A percentile compares a stretch with the other conserved stretches of the same genome.
These are phyloP conservation scores for Neonectria ditissima DNA, from an alignment of 2,329 filamentous ascomycete species.

Conservation along the genomic window DNA sequence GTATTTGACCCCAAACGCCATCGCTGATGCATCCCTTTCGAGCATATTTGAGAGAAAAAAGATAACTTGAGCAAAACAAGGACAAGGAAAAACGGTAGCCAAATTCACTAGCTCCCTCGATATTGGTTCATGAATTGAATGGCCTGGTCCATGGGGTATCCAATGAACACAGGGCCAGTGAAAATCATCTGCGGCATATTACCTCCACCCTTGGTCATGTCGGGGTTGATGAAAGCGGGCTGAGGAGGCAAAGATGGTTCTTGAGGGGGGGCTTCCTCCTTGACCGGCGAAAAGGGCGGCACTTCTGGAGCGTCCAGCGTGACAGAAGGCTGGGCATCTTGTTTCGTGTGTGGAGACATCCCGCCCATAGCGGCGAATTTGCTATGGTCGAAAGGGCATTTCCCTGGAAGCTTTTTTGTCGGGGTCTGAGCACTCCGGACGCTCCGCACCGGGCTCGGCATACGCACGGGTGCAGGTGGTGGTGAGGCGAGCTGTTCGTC, in stretches of 20 bases:
- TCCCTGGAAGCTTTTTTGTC: slow-evolving; percentile 53
- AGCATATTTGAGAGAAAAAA: slow-evolving; percentile 19
- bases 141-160: slow-evolving; percentile 88
- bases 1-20: slow-evolving; percentile 44
- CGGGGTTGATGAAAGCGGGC: slow-evolving; percentile 66
- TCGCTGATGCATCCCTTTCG: slow-evolving; percentile 44
- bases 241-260: slow-evolving; percentile 46
- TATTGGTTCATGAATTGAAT: slow-evolving; percentile 77
- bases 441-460: slow-evolving; percentile 53
- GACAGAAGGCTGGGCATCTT: slow-evolving; percentile 23
- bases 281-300: slow-evolving; percentile 36
- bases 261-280: slow-evolving; percentile 36
- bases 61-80: slow-evolving; percentile 27
- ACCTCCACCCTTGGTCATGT: slow-evolving; percentile 47
- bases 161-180: slow-evolving; percentile 93
- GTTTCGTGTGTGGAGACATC: slow-evolving; percentile 31
- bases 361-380: slow-evolving; percentile 55
- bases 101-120: slow-evolving; percentile 49
- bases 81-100: slow-evolving; percentile 12
- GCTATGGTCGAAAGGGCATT: slow-evolving; percentile 70
- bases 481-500: slow-evolving; percentile 63
- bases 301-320: slow-evolving; percentile 27
- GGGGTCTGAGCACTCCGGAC: slow-evolving; percentile 42
- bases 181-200: slow-evolving; percentile 80
- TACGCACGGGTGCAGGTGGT: slow-evolving; percentile 67